Conservation (phyloP, 345 rosid genomes). For the Corymbia maculata region DNA sequence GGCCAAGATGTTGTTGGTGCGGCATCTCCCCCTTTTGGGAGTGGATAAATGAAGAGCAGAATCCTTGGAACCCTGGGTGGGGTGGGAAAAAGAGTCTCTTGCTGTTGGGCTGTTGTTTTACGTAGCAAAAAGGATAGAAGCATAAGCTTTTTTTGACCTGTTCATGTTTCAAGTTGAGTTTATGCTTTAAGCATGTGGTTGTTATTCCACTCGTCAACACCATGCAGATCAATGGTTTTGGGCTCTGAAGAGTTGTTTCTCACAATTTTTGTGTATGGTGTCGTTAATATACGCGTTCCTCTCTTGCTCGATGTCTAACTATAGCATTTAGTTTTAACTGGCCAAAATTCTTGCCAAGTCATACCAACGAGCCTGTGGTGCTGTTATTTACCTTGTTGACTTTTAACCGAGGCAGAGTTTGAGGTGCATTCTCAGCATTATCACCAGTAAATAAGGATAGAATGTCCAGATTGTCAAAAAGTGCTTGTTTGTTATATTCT, state of each 20-base stretch:
- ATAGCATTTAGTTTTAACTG: not conserved
- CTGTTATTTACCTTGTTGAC: too few species aligned
- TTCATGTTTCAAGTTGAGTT: too few species aligned
- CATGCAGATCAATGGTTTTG: not conserved
- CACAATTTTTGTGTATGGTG: not conserved
- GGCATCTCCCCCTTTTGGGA: not conserved
- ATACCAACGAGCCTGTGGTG: accelerated
- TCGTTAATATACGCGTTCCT: not conserved
- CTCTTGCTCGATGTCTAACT: not conserved
- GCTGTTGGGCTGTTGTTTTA: too few species aligned
- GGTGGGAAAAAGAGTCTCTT: not conserved
- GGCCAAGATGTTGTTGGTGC: not conserved
- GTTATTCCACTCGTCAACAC: too few species aligned
- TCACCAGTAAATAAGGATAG: not conserved
- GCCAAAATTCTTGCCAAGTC: not conserved
- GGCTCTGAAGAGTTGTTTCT: not conserved
- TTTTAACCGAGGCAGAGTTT: not conserved
- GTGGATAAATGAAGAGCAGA: not conserved
- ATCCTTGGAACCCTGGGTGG: not conserved
- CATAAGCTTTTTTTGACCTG: too few species aligned
- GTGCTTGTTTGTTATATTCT: not conserved
- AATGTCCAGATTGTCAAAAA: not conserved
- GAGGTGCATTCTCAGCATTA: not conserved
- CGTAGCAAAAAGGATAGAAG: too few species aligned
- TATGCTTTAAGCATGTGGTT: too few species aligned